phyloP scores from a whole-genome alignment of 768 basidiomycete species.

The Mycena haematopus region DNA sequence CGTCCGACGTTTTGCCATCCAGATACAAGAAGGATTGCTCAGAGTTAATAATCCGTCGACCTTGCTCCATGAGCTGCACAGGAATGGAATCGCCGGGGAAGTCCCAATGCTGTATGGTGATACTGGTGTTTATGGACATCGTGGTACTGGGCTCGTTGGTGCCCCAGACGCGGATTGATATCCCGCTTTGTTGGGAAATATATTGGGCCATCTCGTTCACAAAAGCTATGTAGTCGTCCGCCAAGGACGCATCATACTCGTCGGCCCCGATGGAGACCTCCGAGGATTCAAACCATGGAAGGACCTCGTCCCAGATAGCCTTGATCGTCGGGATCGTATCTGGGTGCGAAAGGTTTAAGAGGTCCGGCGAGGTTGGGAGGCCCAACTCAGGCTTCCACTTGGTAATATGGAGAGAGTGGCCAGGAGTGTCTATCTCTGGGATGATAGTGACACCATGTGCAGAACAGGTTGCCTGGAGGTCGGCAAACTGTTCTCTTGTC shows the following conservation, averaged over 20 bases:
- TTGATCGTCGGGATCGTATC: slow-evolving; percentile 51
- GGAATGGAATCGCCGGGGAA: slow-evolving; percentile 42
- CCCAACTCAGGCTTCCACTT: slow-evolving; percentile 54
- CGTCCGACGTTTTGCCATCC: slow-evolving; percentile 42
- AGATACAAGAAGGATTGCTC: slow-evolving; percentile 44
- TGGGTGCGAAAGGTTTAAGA: slow-evolving; percentile 47
- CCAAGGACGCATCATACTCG: slow-evolving; percentile 45
- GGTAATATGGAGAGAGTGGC: slow-evolving; percentile 50
- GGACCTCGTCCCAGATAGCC: slow-evolving; percentile 48
- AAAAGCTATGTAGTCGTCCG: slow-evolving; percentile 49
- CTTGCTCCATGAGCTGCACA: slow-evolving; percentile 39
- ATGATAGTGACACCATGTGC: slow-evolving; percentile 45
- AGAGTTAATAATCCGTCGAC: slow-evolving; percentile 45
- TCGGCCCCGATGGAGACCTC: slow-evolving; percentile 56
- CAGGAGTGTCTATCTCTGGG: slow-evolving; percentile 53
- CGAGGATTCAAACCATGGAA: slow-evolving; percentile 45
- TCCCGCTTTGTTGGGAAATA: slow-evolving; percentile 39
- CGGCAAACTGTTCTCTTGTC: slow-evolving; percentile 38
- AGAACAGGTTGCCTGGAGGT: slow-evolving; percentile 45
- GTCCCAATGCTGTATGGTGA: slow-evolving; percentile 55
- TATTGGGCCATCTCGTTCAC: slow-evolving; percentile 50
- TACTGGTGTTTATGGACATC: slow-evolving; percentile 43
- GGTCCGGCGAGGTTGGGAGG: slow-evolving; percentile 39
- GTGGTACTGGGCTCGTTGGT: slow-evolving; percentile 46
- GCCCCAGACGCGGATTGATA: slow-evolving; percentile 50